Conservation (phyloP, 179 eudicot genomes). For the Carnegiea gigantea region DNA sequence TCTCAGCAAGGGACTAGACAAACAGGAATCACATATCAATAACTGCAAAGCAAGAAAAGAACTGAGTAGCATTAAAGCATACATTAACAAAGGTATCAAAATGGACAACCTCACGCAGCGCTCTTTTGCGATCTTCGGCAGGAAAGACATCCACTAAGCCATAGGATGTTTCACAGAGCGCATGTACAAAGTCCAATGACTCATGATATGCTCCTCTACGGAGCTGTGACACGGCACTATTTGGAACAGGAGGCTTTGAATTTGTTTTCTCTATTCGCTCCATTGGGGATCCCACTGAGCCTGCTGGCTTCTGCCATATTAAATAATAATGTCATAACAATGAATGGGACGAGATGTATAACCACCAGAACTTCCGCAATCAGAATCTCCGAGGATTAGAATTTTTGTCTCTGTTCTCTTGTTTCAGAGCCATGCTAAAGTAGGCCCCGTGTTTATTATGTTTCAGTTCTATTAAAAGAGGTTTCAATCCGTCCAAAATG, state of each 20-base stretch:
- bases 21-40: constrained; percentile 30
- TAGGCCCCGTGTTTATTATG: background rate
- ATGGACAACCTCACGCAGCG: constrained; percentile 78
- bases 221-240: constrained; percentile 60
- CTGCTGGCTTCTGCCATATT: constrained; percentile 58
- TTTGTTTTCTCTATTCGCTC: constrained; percentile 55
- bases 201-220: constrained; percentile 97
- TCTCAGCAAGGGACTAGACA: constrained; percentile 86
- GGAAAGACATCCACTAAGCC: constrained; percentile 97
- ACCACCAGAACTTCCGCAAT: background rate
- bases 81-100: constrained; percentile 14
- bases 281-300: constrained; percentile 43
- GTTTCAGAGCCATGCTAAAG: background rate
- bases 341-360: constrained; percentile 7
- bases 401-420: background rate
- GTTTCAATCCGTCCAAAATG: background rate
- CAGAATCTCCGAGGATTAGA: background rate
- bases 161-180: constrained; percentile 92
- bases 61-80: background rate
- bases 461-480: background rate
- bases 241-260: constrained; percentile 88
- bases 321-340: constrained; percentile 21
- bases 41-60: constrained; percentile 8
- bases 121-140: constrained; percentile 89
- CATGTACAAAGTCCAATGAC: constrained; percentile 90